Percentiles rank a stretch among this genome's conserved stretches.
Conservation (phyloP, 352 stramenopile genomes). For the Globisporangium okanoganense region DNA sequence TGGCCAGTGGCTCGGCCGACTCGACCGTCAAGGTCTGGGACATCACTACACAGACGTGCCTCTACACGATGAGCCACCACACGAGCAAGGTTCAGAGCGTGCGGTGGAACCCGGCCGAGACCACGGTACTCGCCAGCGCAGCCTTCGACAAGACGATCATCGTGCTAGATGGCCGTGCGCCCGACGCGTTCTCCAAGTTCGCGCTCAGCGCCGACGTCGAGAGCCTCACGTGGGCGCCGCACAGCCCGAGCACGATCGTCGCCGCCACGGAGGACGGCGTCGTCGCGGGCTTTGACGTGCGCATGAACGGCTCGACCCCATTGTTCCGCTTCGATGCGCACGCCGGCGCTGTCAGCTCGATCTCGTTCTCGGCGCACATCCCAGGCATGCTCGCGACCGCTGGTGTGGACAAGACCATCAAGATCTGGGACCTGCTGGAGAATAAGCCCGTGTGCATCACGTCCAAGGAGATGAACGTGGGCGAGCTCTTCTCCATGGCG, state of each 20-base stretch:
- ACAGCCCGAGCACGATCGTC: slow-evolving; percentile 91
- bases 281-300: slow-evolving; percentile 94
- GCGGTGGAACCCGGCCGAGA: slow-evolving; percentile 95
- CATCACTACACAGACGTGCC: slow-evolving; percentile 89
- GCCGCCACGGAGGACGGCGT: slow-evolving; percentile 94
- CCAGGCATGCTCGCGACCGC: slow-evolving; percentile 94
- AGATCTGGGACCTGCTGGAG: slow-evolving; percentile 94
- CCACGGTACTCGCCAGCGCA: slow-evolving; percentile 94
- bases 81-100: slow-evolving; percentile 98
- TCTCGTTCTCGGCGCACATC: slow-evolving; percentile 85
- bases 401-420: slow-evolving; percentile 97
- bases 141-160: slow-evolving; percentile 94
- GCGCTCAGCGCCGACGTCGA: slow-evolving; percentile 86
- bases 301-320: slow-evolving; percentile 90
- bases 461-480: slow-evolving; percentile 92
- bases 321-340: slow-evolving; percentile 93
- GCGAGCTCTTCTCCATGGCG: slow-evolving; percentile 86
- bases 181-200: slow-evolving; percentile 80
- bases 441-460: slow-evolving; percentile 75
- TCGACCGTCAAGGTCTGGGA: slow-evolving; percentile 97
- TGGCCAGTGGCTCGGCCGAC: slow-evolving; percentile 97
- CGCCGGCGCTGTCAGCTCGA: slow-evolving; percentile 75
- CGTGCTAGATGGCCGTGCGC: slow-evolving; percentile 91
- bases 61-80: slow-evolving; percentile 97
- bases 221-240: slow-evolving; percentile 92